Evolutionary conservation across 345 rosid species (phyloP), one percentile per base, ranked within the genome.

Genomic region (Rhodamnia rubescens): DNA sequence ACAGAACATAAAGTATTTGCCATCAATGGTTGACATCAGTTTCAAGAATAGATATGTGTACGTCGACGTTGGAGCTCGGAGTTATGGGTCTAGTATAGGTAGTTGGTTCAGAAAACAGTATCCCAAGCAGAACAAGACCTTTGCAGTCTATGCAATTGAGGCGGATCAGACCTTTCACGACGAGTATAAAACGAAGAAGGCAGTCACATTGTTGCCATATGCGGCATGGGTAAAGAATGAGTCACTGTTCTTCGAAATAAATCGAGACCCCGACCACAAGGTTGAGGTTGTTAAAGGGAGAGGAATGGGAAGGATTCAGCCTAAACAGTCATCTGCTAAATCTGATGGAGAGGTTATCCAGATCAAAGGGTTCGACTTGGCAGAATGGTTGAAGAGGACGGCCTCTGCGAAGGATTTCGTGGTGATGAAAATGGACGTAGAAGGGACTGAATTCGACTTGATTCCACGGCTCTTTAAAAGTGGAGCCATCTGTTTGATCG

Each of bases 361-460:
- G 89, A 96, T 98, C 85, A 90, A 91, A 84, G 99, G 98, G 86
- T 94, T 98, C 85, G 99, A 96, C 93, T 98, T 98, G 42, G 98
- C 98, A 0, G 92, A 92, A 74, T 98, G 99, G 99, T 85, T 98
- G 92, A 96, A 95, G 95, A 94, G 88, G 49, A 96, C 92, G 0
- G 98, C 95, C 83, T 92, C 88, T 1, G 93, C 89, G 51, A 93
- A 91, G 91, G 99, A 98, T 88, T 98, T 93, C 81, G 98, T 98
- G 87, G 99, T 96, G 91, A 93, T 98, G 99, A 98, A 98, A 91
- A 98, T 98, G 99, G 99, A 98, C 74, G 99, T 98, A n/a, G 99
- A 98, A 92, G 99, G 99, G 86, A 95, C 99, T 7, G 99, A 98
- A 85, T 98, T 98, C 78, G 96, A 98, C 85, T 91, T 98, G 85